These are phyloP conservation scores for Neopestalotiopsis clavispora DNA, from an alignment of 2,329 filamentous ascomycete genomes.

Conservation along the genomic window DNA sequence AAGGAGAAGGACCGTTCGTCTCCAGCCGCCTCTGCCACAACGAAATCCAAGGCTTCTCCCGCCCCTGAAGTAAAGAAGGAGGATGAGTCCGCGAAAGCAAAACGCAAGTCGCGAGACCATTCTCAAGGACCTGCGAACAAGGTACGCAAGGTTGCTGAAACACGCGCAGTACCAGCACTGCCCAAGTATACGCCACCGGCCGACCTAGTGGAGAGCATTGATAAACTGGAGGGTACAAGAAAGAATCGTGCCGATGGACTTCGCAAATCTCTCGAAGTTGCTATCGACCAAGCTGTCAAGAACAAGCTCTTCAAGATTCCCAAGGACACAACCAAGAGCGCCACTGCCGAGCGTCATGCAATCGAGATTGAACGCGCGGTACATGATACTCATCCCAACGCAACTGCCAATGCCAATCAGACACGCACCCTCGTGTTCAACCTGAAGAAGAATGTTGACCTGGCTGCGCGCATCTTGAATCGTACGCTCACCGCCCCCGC, in stretches of 20 bases:
- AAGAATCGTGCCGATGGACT: constrained; percentile 73
- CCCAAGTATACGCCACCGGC: constrained; percentile 53
- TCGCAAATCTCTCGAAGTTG: constrained; percentile 69
- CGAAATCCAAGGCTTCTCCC: constrained; percentile 43
- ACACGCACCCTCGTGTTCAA: constrained; percentile 82
- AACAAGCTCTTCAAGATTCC: constrained; percentile 66
- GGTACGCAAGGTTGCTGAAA: constrained; percentile 60
- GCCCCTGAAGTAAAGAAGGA: constrained; percentile 50
- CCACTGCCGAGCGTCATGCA: constrained; percentile 71
- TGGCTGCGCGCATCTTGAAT: constrained; percentile 77
- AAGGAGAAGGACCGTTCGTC: constrained; percentile 61
- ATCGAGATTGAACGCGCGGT: constrained; percentile 80
- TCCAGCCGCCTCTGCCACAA: constrained; percentile 42
- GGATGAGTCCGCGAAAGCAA: constrained; percentile 48
- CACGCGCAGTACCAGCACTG: constrained; percentile 43
- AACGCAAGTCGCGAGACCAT: constrained; percentile 63
- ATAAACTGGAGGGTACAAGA: constrained; percentile 65
- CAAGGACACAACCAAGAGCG: constrained; percentile 66
- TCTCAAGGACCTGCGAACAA: constrained; percentile 55
- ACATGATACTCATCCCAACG: constrained; percentile 57
- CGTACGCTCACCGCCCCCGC: constrained; percentile 73
- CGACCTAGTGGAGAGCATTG: constrained; percentile 56
- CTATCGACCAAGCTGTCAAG: constrained; percentile 71
- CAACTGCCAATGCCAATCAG: constrained; percentile 62
- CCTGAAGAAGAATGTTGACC: constrained; percentile 83